A percentile compares a stretch with the other conserved stretches of the same genome.
Conservation (phyloP, 805 yeast species). For the Candida anglica region DNA sequence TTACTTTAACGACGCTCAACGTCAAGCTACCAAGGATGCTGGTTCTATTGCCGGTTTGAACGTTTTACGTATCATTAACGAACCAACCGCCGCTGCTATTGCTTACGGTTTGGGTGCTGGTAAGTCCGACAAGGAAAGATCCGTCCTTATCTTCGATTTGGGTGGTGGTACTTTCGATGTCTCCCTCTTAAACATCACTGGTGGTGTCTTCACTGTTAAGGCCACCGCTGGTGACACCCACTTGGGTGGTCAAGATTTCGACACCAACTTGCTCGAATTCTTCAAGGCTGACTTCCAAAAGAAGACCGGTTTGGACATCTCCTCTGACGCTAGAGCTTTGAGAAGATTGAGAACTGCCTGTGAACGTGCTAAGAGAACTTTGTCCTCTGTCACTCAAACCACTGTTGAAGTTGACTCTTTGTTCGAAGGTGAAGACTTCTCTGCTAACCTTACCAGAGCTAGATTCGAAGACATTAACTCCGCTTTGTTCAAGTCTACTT, state of each 20-base stretch:
- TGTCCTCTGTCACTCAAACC: constrained; percentile 47
- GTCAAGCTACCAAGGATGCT: constrained; percentile 51
- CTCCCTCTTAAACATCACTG: constrained; percentile 84
- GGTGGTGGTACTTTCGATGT: constrained; percentile 99
- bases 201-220: constrained; percentile 95
- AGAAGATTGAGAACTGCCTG: constrained; percentile 51
- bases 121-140: constrained; percentile 49
- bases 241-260: constrained; percentile 52
- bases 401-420: constrained; percentile 48
- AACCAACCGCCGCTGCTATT: constrained; percentile 89
- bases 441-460: constrained; percentile 48
- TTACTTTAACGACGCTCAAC: constrained; percentile 47
- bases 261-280: constrained; percentile 46
- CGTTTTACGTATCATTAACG: constrained; percentile 47
- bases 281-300: constrained; percentile 45
- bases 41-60: constrained; percentile 50
- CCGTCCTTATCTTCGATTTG: constrained; percentile 86
- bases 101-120: constrained; percentile 93
- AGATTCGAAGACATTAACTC: constrained; percentile 49
- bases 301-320: constrained; percentile 44
- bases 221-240: constrained; percentile 68
- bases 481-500: constrained; percentile 47
- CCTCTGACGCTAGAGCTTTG: constrained; percentile 45
- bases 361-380: constrained; percentile 50
- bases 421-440: constrained; percentile 48